Conservation (phyloP, 305 asterid species). For the Rubia tinctorum region DNA sequence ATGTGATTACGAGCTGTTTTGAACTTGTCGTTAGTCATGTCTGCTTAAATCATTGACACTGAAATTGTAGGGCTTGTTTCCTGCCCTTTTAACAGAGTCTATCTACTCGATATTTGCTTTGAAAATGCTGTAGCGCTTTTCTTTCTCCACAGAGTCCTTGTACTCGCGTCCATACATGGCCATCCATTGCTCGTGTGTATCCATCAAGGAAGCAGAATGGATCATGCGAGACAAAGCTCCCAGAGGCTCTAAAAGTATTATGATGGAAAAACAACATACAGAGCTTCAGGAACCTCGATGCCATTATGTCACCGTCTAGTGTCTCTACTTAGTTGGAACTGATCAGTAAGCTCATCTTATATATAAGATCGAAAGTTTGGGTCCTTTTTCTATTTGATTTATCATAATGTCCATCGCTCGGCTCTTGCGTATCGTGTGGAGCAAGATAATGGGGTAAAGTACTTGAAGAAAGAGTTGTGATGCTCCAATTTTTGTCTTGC, state of each 20-base stretch:
- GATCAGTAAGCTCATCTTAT: background rate
- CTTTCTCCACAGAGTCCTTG: constrained; percentile 28
- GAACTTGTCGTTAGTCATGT: constrained; percentile 37
- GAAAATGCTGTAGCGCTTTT: constrained; percentile 29
- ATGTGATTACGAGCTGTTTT: constrained; percentile 24
- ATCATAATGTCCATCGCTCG: background rate
- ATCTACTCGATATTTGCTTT: constrained; percentile 37
- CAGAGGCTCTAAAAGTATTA: constrained; percentile 5
- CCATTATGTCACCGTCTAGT: background rate
- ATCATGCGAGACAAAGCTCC: constrained; percentile 20
- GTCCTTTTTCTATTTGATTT: background rate
- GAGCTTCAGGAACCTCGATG: background rate
- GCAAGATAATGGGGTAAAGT: background rate
- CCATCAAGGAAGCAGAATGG: constrained; percentile 20
- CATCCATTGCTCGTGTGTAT: constrained; percentile 38
- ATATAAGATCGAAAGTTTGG: background rate
- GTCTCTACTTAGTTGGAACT: background rate
- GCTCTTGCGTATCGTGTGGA: background rate
- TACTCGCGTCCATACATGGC: constrained; percentile 26
- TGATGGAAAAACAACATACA: background rate
- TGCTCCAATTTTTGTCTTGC: background rate
- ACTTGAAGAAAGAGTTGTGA: background rate
- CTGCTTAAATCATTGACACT: constrained; percentile 37
- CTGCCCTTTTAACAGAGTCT: constrained; percentile 27
- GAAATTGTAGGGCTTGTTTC: constrained; percentile 29